A percentile compares a stretch with the other conserved stretches of the same genome.
These are phyloP conservation scores for Zelonia costaricensis DNA, from an alignment of 208 protist species.

Conservation along the genomic window DNA sequence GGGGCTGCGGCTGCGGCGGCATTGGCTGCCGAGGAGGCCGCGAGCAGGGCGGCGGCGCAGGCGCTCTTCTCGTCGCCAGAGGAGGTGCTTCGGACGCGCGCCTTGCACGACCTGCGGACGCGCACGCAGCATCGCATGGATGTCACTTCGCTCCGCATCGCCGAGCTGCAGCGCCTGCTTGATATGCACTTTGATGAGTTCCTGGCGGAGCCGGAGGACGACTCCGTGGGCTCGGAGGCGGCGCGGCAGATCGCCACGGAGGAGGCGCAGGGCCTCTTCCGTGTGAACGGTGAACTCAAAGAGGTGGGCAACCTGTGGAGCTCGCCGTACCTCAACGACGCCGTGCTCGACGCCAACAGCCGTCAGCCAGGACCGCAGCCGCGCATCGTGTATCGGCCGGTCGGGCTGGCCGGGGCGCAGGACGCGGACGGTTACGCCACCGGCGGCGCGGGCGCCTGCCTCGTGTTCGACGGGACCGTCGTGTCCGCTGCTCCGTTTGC, in stretches of 20 bases:
- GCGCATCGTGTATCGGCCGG: conserved; percentile 15
- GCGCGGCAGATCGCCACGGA: conserved; percentile 1
- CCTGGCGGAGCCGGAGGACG: conserved; percentile 3
- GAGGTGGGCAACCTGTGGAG: conserved; percentile 11
- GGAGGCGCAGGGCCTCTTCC: conserved; percentile 6
- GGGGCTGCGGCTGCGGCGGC: neutral
- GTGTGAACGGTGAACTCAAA: conserved; percentile 7
- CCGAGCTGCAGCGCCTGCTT: conserved; percentile 37
- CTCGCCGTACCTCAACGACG: conserved; percentile 31
- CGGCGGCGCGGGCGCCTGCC: conserved; percentile 11
- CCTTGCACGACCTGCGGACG: conserved; percentile 9
- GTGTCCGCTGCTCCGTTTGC: conserved; percentile 17
- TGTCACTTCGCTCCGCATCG: conserved; percentile 27
- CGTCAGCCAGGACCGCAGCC: neutral
- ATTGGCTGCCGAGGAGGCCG: too few relatives aligned
- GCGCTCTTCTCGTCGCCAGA: conserved; percentile 7
- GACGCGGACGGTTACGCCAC: conserved; percentile 9
- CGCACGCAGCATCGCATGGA: conserved; percentile 28
- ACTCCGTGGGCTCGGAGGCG: neutral
- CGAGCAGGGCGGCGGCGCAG: conserved; percentile 3
- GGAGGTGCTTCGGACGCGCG: conserved; percentile 14
- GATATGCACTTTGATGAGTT: conserved; percentile 3
- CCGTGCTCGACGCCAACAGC: neutral
- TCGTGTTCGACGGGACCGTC: conserved; percentile 16
- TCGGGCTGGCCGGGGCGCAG: conserved; percentile 5